These are phyloP conservation scores for Nepenthes gracilis DNA, from an alignment of 148 eudicot genomes.

Conservation along the genomic window DNA sequence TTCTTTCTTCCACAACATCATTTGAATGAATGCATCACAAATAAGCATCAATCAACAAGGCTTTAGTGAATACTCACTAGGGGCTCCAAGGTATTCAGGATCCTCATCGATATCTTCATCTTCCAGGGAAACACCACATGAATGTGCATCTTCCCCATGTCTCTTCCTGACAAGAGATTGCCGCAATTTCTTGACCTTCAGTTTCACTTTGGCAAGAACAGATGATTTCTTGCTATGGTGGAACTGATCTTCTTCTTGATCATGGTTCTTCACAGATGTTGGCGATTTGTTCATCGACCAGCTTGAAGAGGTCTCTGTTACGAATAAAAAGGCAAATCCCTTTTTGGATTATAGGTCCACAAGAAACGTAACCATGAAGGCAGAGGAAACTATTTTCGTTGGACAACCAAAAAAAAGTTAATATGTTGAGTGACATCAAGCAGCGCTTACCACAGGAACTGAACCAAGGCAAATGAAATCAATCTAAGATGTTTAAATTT, in stretches of 20 bases:
- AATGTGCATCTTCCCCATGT: constrained; percentile 20
- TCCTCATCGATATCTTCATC: constrained; percentile 32
- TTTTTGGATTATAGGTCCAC: not conserved
- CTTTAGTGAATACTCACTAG: constrained; percentile 15
- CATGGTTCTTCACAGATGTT: constrained; percentile 19
- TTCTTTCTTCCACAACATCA: not conserved
- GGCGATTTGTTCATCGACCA: constrained; percentile 27
- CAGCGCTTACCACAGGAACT: too few species aligned
- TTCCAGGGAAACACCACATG: constrained; percentile 29
- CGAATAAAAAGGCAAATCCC: not conserved
- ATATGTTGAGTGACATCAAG: too few species aligned
- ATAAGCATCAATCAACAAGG: not conserved
- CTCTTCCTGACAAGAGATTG: constrained; percentile 26
- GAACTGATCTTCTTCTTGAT: constrained; percentile 35
- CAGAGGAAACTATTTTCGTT: too few species aligned
- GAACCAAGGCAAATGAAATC: too few species aligned
- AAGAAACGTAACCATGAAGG: not conserved
- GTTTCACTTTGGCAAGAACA: constrained; percentile 61
- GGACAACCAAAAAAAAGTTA: too few species aligned
- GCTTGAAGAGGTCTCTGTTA: constrained; percentile 30
- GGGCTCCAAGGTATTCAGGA: constrained; percentile 23
- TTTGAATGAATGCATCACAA: not conserved
- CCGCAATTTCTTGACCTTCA: constrained; percentile 55
- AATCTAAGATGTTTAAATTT: too few species aligned
- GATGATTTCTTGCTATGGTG: constrained; percentile 42